Conservation (phyloP, 2,329 filamentous ascomycete genomes). For the Monosporascus ibericus region DNA sequence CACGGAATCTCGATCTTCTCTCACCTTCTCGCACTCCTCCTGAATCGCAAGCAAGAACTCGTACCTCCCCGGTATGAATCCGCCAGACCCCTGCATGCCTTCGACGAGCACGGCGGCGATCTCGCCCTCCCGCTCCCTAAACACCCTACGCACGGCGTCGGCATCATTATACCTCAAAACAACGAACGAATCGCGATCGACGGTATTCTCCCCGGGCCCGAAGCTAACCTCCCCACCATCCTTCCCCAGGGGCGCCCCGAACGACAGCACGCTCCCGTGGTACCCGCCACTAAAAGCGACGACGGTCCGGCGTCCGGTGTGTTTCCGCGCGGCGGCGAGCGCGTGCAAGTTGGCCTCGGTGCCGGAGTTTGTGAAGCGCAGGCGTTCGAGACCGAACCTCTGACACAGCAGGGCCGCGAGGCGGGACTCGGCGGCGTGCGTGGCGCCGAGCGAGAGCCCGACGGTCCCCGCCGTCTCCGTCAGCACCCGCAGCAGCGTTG, state of each 20-base stretch:
- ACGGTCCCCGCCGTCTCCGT: conserved; percentile 32
- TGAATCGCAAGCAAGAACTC: conserved; percentile 50
- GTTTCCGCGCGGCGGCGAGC: conserved; percentile 45
- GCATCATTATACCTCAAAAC: conserved; percentile 58
- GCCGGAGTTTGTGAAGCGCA: conserved; percentile 60
- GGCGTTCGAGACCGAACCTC: conserved; percentile 48
- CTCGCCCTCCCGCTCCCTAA: conserved; percentile 32
- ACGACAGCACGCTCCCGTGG: conserved; percentile 49
- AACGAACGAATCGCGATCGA: conserved; percentile 50
- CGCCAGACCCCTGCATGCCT: conserved; percentile 58
- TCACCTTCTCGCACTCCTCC: conserved; percentile 33
- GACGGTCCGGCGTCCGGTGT: conserved; percentile 37
- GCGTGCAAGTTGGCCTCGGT: conserved; percentile 61
- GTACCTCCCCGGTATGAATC: conserved; percentile 43
- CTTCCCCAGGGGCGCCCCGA: conserved; percentile 28
- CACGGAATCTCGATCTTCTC: no score
- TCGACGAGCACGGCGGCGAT: conserved; percentile 62
- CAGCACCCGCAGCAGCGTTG: conserved; percentile 31
- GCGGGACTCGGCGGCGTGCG: conserved; percentile 44
- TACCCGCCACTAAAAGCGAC: conserved; percentile 46
- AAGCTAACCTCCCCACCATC: conserved; percentile 6
- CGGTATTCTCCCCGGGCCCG: conserved; percentile 34
- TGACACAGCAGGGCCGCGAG: conserved; percentile 45
- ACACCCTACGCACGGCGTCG: conserved; percentile 34
- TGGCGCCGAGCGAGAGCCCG: conserved; percentile 52